Percentiles rank a stretch among this genome's conserved stretches.
Evolutionary conservation across 2,329 filamentous ascomycete genomes (phyloP).

Genomic region (Celoporthe dispersa): DNA sequence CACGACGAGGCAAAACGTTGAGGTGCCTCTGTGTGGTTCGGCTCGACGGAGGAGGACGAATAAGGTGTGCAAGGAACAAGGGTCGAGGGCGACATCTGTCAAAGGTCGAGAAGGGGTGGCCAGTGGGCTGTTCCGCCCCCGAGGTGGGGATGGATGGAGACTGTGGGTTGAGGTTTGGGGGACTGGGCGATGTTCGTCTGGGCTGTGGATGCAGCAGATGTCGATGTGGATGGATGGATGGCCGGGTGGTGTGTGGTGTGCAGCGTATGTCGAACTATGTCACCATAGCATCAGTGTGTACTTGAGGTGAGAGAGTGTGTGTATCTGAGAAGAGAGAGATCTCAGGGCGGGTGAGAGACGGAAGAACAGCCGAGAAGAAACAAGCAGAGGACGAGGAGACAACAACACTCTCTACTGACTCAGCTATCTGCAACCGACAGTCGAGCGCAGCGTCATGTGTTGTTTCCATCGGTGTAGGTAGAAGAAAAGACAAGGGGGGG

Average conservation of each 20-base stretch:
- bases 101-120: conserved; percentile 13
- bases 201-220: not conserved
- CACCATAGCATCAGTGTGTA: not conserved
- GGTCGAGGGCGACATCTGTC: conserved; percentile 11
- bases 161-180: not conserved
- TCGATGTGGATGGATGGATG: not conserved
- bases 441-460: not conserved
- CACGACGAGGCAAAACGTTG: not conserved
- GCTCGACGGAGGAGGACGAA: not conserved
- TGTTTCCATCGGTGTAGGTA: not conserved
- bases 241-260: not conserved
- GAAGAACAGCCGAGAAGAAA: not conserved
- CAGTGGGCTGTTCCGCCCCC: not conserved
- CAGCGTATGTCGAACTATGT: not conserved
- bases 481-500: not conserved
- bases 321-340: not conserved
- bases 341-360: not conserved
- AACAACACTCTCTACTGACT: not conserved
- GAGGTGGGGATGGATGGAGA: not conserved
- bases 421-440: not conserved
- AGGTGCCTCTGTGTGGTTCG: conserved; percentile 3
- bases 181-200: not conserved
- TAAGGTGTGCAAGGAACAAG: conserved; percentile 23
- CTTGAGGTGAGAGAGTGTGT: not conserved
- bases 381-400: not conserved